Percentiles rank a stretch among this genome's conserved stretches.
Evolutionary conservation across 2,329 filamentous ascomycete genomes (phyloP).

Genomic region (Zasmidium citrigriseum): DNA sequence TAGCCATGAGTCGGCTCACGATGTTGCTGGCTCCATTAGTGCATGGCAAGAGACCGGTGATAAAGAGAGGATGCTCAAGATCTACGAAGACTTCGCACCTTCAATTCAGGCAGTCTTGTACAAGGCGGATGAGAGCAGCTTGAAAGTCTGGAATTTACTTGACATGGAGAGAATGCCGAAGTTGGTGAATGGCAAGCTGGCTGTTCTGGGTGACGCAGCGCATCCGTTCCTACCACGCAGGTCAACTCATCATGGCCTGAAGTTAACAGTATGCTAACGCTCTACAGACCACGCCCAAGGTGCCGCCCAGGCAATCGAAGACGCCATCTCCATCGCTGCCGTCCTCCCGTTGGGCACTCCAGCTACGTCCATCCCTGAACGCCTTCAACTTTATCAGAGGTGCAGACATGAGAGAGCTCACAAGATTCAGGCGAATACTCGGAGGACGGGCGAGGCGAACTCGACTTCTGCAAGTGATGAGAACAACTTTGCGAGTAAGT

Average conservation of each 20-base stretch:
- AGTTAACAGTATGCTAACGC: neutral
- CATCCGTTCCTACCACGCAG: constrained; percentile 61
- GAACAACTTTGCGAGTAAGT: neutral
- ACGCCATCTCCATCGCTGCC: constrained; percentile 56
- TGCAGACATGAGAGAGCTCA: constrained; percentile 60
- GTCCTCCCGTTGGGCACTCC: constrained; percentile 27
- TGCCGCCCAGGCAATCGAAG: constrained; percentile 66
- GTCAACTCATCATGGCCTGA: neutral
- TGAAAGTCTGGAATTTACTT: constrained; percentile 61
- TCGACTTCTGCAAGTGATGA: neutral
- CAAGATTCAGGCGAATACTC: constrained; percentile 59
- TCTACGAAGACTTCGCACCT: constrained; percentile 41
- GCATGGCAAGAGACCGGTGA: constrained; percentile 41
- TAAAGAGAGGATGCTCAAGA: constrained; percentile 39
- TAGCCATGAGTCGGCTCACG: neutral
- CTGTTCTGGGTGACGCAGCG: constrained; percentile 65
- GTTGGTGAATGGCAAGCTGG: constrained; percentile 42
- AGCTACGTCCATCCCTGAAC: constrained; percentile 50
- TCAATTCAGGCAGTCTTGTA: constrained; percentile 37
- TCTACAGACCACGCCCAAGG: constrained; percentile 60
- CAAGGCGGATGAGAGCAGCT: constrained; percentile 38
- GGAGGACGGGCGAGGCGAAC: constrained; percentile 46
- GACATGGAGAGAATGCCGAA: constrained; percentile 58
- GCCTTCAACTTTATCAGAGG: constrained; percentile 59
- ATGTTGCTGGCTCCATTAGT: neutral